Evolutionary conservation across 345 rosid species (phyloP).

Genomic region (Chamaenerion angustifolium): DNA sequence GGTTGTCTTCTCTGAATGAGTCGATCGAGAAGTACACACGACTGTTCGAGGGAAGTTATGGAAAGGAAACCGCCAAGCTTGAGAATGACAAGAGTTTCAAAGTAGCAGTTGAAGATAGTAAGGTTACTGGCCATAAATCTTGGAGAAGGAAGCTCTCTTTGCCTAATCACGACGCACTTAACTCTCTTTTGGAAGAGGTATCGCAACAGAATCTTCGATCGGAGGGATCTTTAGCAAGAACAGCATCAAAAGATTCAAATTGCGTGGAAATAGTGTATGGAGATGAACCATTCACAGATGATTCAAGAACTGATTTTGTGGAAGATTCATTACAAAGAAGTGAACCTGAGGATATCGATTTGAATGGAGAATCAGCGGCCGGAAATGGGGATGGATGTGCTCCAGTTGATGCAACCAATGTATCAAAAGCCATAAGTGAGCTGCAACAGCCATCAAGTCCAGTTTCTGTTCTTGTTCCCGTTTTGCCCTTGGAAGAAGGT

Average conservation of each 20-base stretch:
- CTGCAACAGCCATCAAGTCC: no score
- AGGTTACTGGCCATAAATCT: conserved; percentile 20
- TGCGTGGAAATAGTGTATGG: not conserved
- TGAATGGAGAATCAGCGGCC: no score
- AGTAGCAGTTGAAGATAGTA: conserved; percentile 30
- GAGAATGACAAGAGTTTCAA: conserved; percentile 40
- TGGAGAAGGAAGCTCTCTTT: conserved; percentile 64
- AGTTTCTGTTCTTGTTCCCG: no score
- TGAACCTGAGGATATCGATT: no score
- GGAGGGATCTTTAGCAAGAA: not conserved
- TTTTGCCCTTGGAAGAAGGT: no score
- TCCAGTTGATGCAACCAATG: no score
- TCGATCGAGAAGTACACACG: conserved; percentile 43
- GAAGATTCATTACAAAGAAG: not conserved
- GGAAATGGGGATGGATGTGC: no score
- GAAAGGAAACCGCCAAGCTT: conserved; percentile 9
- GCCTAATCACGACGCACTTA: conserved; percentile 55
- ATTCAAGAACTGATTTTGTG: conserved; percentile 2
- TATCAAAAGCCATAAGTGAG: no score
- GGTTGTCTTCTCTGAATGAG: conserved; percentile 37
- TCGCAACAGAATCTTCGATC: conserved; percentile 9
- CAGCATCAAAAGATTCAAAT: not conserved
- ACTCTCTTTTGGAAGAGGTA: conserved; percentile 31
- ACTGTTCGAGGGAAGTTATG: conserved; percentile 29
- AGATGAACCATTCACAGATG: no score